A percentile compares a stretch with the other conserved stretches of the same genome.
phyloP scores from a whole-genome alignment of 1,284 basidiomycete genomes.

The Sanghuangporus weigelae region DNA sequence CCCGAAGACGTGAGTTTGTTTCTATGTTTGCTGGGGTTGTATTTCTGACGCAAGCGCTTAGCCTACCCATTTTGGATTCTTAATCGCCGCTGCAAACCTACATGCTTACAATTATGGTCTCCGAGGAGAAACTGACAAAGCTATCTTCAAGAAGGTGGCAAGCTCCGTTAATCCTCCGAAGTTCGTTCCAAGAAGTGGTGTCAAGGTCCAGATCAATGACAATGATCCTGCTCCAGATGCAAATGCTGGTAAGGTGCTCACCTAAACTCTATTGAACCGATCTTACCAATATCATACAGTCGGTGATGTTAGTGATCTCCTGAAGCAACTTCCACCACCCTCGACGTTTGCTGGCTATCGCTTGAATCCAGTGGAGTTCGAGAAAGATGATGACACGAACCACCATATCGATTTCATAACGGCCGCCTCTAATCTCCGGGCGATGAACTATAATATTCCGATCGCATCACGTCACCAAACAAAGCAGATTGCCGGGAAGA shows the following conservation, averaged over 20 bases:
- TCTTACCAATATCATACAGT: slow-evolving; percentile 32
- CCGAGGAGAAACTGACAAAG: slow-evolving; percentile 81
- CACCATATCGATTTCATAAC: slow-evolving; percentile 99
- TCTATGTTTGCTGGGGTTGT: background rate
- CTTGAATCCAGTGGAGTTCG: slow-evolving; percentile 93
- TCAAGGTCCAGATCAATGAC: slow-evolving; percentile 95
- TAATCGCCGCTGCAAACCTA: slow-evolving; percentile 92
- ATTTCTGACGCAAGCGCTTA: slow-evolving; percentile 29
- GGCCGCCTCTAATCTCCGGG: slow-evolving; percentile 94
- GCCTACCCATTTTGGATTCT: slow-evolving; percentile 85
- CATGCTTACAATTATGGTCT: slow-evolving; percentile 99
- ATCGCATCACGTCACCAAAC: slow-evolving; percentile 90
- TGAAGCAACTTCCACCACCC: slow-evolving; percentile 75
- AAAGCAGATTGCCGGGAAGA: slow-evolving; percentile 99
- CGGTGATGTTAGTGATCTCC: slow-evolving; percentile 52
- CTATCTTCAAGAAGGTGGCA: slow-evolving; percentile 80
- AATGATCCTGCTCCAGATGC: slow-evolving; percentile 76
- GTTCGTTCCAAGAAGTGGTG: slow-evolving; percentile 88
- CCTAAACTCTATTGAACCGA: background rate
- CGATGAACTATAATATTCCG: slow-evolving; percentile 91
- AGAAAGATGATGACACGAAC: slow-evolving; percentile 99
- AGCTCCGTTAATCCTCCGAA: slow-evolving; percentile 88
- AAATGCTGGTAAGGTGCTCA: slow-evolving; percentile 22
- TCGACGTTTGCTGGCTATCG: slow-evolving; percentile 93
- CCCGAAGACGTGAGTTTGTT: slow-evolving; percentile 68